Evolutionary conservation across 495 filamentous ascomycete genomes (phyloP).

Genomic region (Trichoderma parareesei): DNA sequence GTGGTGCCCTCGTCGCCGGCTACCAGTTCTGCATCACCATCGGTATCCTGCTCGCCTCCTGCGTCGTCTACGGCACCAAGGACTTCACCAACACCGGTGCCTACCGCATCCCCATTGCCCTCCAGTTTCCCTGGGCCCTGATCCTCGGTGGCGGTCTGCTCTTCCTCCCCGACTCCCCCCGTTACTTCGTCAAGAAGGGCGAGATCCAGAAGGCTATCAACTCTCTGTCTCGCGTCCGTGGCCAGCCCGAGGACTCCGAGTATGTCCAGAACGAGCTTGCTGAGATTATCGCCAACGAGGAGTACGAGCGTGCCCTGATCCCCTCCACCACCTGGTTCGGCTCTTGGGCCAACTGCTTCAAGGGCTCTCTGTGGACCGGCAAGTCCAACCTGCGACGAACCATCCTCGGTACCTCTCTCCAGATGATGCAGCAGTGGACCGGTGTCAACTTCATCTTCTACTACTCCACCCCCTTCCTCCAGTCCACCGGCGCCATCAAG

Average conservation of each 20-base stretch:
- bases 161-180: slow-evolving; percentile 49
- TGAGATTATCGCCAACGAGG: slow-evolving; percentile 63
- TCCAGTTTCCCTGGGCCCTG: slow-evolving; percentile 61
- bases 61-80: slow-evolving; percentile 56
- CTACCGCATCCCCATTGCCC: slow-evolving; percentile 62
- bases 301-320: slow-evolving; percentile 52
- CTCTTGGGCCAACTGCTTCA: slow-evolving; percentile 61
- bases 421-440: slow-evolving; percentile 47
- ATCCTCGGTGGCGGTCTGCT: slow-evolving; percentile 50
- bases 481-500: slow-evolving; percentile 47
- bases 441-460: slow-evolving; percentile 46
- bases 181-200: slow-evolving; percentile 50
- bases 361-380: slow-evolving; percentile 48
- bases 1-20: slow-evolving; percentile 59
- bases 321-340: slow-evolving; percentile 51
- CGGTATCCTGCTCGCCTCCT: slow-evolving; percentile 57
- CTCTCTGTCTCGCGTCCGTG: slow-evolving; percentile 40
- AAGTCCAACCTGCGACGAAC: slow-evolving; percentile 60
- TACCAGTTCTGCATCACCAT: slow-evolving; percentile 70
- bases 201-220: slow-evolving; percentile 47
- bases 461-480: slow-evolving; percentile 62
- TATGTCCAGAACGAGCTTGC: slow-evolving; percentile 60
- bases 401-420: slow-evolving; percentile 55
- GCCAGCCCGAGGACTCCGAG: slow-evolving; percentile 50
- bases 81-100: slow-evolving; percentile 52